phyloP scores from a whole-genome alignment of 768 basidiomycete genomes.

The Trametes cinnabarina region DNA sequence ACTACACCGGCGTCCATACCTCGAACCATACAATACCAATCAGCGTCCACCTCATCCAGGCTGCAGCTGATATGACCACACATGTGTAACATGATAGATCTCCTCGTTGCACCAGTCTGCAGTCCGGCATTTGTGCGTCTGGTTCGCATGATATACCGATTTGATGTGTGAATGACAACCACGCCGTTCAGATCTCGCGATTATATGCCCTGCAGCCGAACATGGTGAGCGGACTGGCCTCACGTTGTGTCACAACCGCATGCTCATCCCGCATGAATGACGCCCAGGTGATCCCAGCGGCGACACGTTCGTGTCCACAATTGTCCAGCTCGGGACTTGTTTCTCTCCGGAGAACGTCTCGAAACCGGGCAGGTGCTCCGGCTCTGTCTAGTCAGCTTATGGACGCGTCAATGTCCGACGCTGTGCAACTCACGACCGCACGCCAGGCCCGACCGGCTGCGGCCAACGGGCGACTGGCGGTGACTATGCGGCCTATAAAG shows the following conservation, averaged over 20 bases:
- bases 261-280: neutral
- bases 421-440: neutral
- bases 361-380: neutral
- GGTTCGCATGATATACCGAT: too few species aligned
- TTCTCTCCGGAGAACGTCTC: neutral
- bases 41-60: too few species aligned
- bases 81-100: too few species aligned
- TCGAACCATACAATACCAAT: too few species aligned
- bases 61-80: too few species aligned
- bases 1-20: too few species aligned
- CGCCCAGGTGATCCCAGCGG: slow-evolving; percentile 6
- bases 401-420: neutral
- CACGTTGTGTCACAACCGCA: neutral
- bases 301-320: neutral
- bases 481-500: neutral
- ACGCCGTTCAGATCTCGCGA: too few species aligned
- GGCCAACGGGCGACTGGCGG: neutral
- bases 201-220: too few species aligned
- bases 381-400: neutral
- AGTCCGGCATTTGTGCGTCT: too few species aligned
- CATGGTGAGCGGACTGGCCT: too few species aligned
- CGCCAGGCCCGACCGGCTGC: neutral
- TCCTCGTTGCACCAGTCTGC: too few species aligned
- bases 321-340: neutral
- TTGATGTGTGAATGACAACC: too few species aligned